Evolutionary conservation across 495 filamentous ascomycete species (phyloP), one percentile per base, ranked within the genome.

Genomic region (Daldinia loculata): DNA sequence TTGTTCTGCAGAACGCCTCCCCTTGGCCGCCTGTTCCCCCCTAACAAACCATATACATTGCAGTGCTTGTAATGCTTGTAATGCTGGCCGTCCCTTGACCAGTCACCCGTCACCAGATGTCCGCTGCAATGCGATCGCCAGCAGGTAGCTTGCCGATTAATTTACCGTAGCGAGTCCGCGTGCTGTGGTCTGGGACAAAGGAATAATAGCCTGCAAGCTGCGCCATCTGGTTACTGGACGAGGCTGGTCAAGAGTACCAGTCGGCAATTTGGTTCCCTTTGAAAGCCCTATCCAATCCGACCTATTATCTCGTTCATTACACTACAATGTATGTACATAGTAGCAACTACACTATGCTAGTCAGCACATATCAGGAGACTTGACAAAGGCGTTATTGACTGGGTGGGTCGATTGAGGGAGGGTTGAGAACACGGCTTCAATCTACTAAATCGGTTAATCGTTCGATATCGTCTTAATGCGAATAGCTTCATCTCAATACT

Each of bases 41-140:
- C 30, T 36, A 62, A 43, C 52, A 63, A 59, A 58, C 41, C 55
- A 30, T 59, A 58, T 63, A 51, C 39, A 38, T 19, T 62, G 8
- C 53, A 7, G 9, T 56, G 52, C 17, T 14, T 57, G 19, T 22
- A 24, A 48, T 48, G 43, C 43, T 24, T 48, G 43, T 48, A 48
- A 48, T 24, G 34, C 55, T 38, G 55, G 30, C 30, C 32, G 15
- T 38, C 56, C 56, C 45, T 30, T 43, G 58, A 67, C 69, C 69
- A 72, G n/a, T 69, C 66, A 66, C 22, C 65, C 61, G 52, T 63
- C 61, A 69, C 66, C 62, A 73, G 70, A 69, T 69, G 66, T 73
- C 65, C 66, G 61, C 66, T 63, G 62, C 70, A 66, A 66, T 69
- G 66, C 70, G 70, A 72, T 72, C 70, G 70, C 52, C 65, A 66